Percentiles rank a stretch among this genome's conserved stretches.
Evolutionary conservation across 31 red algal species (phyloP).

Genomic region (Porphyra umbilicalis): DNA sequence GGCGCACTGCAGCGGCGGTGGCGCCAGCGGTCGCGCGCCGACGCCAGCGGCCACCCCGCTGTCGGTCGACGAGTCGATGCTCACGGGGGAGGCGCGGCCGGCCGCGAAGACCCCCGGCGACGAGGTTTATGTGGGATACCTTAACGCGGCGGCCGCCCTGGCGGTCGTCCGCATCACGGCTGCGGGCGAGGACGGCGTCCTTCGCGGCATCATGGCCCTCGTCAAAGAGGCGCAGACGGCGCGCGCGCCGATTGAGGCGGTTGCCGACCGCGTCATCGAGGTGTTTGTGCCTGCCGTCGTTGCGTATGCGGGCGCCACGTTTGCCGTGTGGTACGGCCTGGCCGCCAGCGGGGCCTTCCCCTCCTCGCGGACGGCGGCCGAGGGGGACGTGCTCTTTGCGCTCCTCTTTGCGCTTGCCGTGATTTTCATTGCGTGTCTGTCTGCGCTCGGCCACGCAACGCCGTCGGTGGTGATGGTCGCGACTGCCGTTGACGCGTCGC

Average conservation of each 20-base stretch:
- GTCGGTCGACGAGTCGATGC: conserved; percentile 71
- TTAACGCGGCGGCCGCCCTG: conserved; percentile 27
- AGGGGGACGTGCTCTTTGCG: conserved; percentile 22
- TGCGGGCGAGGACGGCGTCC: conserved; percentile 7
- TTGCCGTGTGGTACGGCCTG: conserved; percentile 33
- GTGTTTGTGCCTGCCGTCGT: conserved; percentile 64
- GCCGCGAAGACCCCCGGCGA: conserved; percentile 42
- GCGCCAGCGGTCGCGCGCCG: not conserved
- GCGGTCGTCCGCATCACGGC: conserved; percentile 16
- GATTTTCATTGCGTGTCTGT: conserved; percentile 40
- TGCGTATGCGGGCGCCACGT: conserved; percentile 19
- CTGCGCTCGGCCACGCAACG: conserved; percentile 42
- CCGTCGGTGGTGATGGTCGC: conserved; percentile 36
- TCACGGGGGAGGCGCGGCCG: conserved; percentile 74
- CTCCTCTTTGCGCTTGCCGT: conserved; percentile 46
- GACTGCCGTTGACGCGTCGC: conserved; percentile 16
- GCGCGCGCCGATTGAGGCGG: conserved; percentile 44
- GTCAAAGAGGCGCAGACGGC: conserved; percentile 62
- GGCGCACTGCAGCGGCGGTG: conserved; percentile 9
- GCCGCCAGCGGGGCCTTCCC: conserved; percentile 11
- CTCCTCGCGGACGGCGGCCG: conserved; percentile 17
- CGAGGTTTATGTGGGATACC: conserved; percentile 45
- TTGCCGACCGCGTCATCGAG: conserved; percentile 49
- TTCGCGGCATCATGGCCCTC: conserved; percentile 53
- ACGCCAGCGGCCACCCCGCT: too few relatives aligned